Evolutionary conservation across 2,329 filamentous ascomycete species (phyloP), one percentile per base, ranked within the genome.

Genomic region (Leptographium procerum): DNA sequence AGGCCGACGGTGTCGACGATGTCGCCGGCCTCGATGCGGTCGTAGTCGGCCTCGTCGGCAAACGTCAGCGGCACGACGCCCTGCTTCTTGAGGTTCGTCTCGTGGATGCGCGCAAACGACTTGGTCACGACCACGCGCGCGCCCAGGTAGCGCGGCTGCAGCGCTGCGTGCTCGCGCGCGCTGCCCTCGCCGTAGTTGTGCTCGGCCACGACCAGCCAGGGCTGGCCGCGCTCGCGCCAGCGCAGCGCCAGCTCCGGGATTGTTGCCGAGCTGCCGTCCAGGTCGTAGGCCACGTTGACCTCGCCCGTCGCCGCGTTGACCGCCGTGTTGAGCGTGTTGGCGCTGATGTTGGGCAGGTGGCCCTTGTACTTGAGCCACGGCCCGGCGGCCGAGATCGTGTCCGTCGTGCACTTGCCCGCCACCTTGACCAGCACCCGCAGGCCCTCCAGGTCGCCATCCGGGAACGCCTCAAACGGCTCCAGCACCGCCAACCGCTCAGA

Each of bases 331-430:
- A 99, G 84, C 2, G 94, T 99, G 81, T 99, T 99, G 69, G 90
- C 90, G 66, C 86, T 88, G 72, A 99, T 99, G 78, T 99, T 99
- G 71, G 94, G 90, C 62, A 99, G 83, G 73, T 99, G 94, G 62
- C 94, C 94, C 80, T 97, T 97, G 84, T 97, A 99, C 75, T 97
- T 97, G 65, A 99, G 83, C 92, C 92, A 97, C 19, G 92, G 92
- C 7, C 92, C 92, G 1, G 92, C 92, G 36, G 92, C 92, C 43
- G 91, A 97, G 73, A 99, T 99, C 66, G 94, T 97, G 74, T 99
- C 94, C 50, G 94, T 99, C 59, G 94, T 99, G 80, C 94, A 99
- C 76, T 99, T 96, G 64, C 94, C 94, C 63, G 91, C 88, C 63
- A 97, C 88, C 76, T 97, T 97, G 79, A 95, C 92, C 19, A 99